Base-by-base conservation (phyloP, 345 rosid genomes). In the Mangifera indica region DNA sequence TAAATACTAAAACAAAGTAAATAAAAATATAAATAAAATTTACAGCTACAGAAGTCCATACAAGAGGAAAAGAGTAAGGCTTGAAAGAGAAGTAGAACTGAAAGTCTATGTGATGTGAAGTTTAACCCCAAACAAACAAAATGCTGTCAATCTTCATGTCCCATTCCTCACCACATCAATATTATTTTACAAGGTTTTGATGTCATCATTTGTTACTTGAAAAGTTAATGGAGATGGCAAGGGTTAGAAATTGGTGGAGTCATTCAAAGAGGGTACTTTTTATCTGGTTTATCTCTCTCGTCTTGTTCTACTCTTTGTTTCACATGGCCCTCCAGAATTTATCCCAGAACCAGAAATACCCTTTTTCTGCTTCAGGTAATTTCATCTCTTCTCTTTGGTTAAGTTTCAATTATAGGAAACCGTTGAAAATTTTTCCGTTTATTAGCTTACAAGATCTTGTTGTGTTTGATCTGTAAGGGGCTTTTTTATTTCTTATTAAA, bases 231-330 rank as follows among this genome's bases (percentile, higher is more conserved):
- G 75, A 66, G 69, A 69, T 71, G 81, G 60, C 72, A 42, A 78
- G 83, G 66, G 24, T 69, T 37, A 46, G 78, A 42, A 83, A 77
- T 44, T 86, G 89, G 87, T 86, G 88, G 86, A 77, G 71, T 42
- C 84, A 77, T 73, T 83, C 85, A 52, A 85, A 78, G 69, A 73
- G 69, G 12, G 81, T 72, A 12, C 78, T 81, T 75, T 61, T 85
- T 3, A 73, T 87, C 69, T 92, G 91, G 93, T 70, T 71, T 7
- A 24, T 84, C 60, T 85, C 84, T 70, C 55, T 89, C 59, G 6
- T 79, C 73, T 42, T 85, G 29, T 87, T 84, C 76, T 82, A 74
- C 88, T 74, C 74, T 66, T 78, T 87, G 62, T 77, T 87, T 78
- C 86, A 65, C 57, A 70, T 84, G 83, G 89, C 83, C 71, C 77